Evolutionary conservation across 1,139 yeast genomes (phyloP).

Genomic region (Eremothecium coryli): DNA sequence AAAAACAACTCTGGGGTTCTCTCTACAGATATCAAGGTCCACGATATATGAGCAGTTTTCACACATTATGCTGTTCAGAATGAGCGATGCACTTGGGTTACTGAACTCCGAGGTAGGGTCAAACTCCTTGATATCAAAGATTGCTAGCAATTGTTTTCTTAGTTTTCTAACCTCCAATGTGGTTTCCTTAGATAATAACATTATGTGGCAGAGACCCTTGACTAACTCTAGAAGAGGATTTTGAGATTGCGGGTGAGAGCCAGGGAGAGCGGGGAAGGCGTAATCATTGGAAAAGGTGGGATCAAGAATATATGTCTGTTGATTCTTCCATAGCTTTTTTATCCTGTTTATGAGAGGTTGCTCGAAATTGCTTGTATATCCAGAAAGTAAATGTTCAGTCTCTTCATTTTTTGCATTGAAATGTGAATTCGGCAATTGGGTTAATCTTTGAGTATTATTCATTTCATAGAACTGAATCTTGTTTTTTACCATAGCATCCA

Average conservation of each 20-base stretch:
- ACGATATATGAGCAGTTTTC: slow-evolving; percentile 65
- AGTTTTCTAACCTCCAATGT: slow-evolving; percentile 65
- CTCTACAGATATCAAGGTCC: slow-evolving; percentile 78
- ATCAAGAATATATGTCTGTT: slow-evolving; percentile 63
- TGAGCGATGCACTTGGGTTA: slow-evolving; percentile 66
- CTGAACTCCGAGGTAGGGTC: slow-evolving; percentile 65
- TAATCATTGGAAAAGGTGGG: slow-evolving; percentile 58
- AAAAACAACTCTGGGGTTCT: slow-evolving; percentile 46
- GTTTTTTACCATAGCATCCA: slow-evolving; percentile 57
- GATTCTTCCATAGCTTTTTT: slow-evolving; percentile 54
- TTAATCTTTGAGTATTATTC: slow-evolving; percentile 49
- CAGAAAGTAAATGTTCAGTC: slow-evolving; percentile 33
- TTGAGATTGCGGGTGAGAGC: slow-evolving; percentile 45
- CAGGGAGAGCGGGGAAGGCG: slow-evolving; percentile 63
- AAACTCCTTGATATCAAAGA: slow-evolving; percentile 79
- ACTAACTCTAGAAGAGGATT: slow-evolving; percentile 77
- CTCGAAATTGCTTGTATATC: slow-evolving; percentile 42
- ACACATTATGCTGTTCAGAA: slow-evolving; percentile 63
- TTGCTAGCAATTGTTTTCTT: slow-evolving; percentile 60
- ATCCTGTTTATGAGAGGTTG: slow-evolving; percentile 60
- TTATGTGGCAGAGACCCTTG: slow-evolving; percentile 64
- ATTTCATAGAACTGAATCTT: slow-evolving; percentile 37
- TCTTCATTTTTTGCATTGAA: slow-evolving; percentile 34
- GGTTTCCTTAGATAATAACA: slow-evolving; percentile 55
- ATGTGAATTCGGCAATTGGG: slow-evolving; percentile 53